These are phyloP conservation scores for Powellomyces hirtus DNA, from an alignment of 192 early-diverging fungal species.

Conservation along the genomic window DNA sequence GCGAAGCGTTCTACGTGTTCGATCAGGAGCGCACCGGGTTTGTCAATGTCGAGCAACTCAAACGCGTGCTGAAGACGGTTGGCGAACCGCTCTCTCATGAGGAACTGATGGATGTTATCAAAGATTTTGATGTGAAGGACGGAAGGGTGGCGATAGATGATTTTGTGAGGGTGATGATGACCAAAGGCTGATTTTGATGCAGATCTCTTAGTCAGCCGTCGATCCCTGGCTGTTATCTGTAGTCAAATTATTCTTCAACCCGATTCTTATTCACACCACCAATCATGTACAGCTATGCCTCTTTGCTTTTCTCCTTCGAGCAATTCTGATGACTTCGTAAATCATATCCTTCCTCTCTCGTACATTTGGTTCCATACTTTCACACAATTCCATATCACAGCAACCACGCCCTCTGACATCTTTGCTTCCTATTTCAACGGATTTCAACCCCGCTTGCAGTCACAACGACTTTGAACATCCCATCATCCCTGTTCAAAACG, in stretches of 20 bases:
- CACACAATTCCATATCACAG: background rate
- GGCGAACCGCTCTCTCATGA: constrained; percentile 1
- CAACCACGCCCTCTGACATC: background rate
- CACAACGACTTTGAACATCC: background rate
- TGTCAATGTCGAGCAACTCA: background rate
- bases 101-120: background rate
- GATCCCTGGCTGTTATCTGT: background rate
- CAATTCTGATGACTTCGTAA: background rate
- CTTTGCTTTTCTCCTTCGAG: background rate
- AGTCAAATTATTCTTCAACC: background rate
- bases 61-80: background rate
- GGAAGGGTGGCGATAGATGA: background rate
- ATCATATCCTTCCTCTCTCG: background rate
- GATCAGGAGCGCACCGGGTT: background rate
- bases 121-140: background rate
- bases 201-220: background rate
- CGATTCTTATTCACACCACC: background rate
- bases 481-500: background rate
- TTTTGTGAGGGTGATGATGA: constrained; percentile 4
- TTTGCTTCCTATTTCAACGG: too few species aligned
- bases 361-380: background rate
- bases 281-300: background rate
- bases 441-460: background rate
- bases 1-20: background rate
- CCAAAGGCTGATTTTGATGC: background rate